Base-by-base conservation (phyloP, 2,329 filamentous ascomycete genomes). In the Trichoderma cornu-damae region DNA sequence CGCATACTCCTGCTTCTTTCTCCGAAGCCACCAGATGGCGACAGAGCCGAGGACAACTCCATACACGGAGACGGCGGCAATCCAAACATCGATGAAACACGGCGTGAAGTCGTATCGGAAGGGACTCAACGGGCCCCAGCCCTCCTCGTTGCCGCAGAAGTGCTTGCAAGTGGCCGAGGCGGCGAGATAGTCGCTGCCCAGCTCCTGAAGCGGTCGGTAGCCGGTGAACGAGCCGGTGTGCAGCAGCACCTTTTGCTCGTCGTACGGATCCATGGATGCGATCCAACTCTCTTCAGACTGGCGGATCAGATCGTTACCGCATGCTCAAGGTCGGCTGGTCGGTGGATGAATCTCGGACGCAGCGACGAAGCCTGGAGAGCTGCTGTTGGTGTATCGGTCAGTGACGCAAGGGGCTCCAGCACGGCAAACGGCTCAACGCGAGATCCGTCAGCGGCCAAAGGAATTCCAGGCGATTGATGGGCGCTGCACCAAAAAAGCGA, bases 51-150 rank as follows among this genome's bases (percentile, higher is more conserved):
- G 80, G 22, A 96, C 56, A 22, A 96, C 78, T 14, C 93, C 92
- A 75, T 87, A 95, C 12, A 79, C 79, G 7, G 90, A 89, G 26
- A 96, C 89, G 1, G 80, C 75, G 32, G 88, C 84, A 59, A 97
- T 83, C 84, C 90, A 92, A 20, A 96, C 83, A 70, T 99, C 95
- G 66, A 97, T 85, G 70, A 99, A 99, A 77, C 94, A 99, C 38
- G 94, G 93, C 14, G 94, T 97, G 67, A 99, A 91, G 75, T 99
- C 94, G 73, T 90, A 96, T 71, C 93, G 82, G 64, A 85, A 79
- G 34, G 86, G 85, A 73, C 91, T 96, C 69, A 99, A 70, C 20
- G 94, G 94, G 1, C 95, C 95, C 94, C 94, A 99, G 67, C 94
- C 95, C 74, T 97, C 93, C 55, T 80, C 78, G 73, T 96, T 94